phyloP scores from a whole-genome alignment of 1,284 basidiomycete species.

The Malassezia globosa region DNA sequence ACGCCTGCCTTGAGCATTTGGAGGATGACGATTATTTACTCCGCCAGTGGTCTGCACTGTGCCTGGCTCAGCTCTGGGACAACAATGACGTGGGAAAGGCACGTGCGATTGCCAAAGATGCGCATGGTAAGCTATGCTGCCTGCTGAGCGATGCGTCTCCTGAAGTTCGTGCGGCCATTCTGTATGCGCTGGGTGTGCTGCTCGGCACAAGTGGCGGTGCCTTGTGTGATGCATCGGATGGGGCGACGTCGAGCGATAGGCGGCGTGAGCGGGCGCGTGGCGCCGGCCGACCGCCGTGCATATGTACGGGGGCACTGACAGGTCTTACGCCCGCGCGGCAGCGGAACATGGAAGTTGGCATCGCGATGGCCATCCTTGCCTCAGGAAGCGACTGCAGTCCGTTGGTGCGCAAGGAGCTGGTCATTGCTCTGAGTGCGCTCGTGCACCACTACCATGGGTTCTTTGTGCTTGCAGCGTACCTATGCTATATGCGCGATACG shows the following conservation, averaged over 20 bases:
- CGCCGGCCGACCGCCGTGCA: slow-evolving; percentile 49
- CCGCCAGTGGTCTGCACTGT: slow-evolving; percentile 85
- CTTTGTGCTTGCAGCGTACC: slow-evolving; percentile 89
- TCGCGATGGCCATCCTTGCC: slow-evolving; percentile 54
- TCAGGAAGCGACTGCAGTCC: slow-evolving; percentile 90
- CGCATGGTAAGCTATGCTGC: slow-evolving; percentile 73
- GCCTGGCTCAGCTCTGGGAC: slow-evolving; percentile 92
- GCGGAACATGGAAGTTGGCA: slow-evolving; percentile 54
- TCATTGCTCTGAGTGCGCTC: slow-evolving; percentile 79
- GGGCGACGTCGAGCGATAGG: slow-evolving; percentile 15
- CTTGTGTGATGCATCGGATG: slow-evolving; percentile 29
- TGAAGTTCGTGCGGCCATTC: slow-evolving; percentile 79
- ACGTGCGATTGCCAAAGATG: slow-evolving; percentile 66
- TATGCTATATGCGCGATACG: slow-evolving; percentile 63
- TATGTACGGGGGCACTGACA: slow-evolving; percentile 72
- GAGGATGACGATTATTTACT: slow-evolving; percentile 78
- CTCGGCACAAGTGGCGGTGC: slow-evolving; percentile 68
- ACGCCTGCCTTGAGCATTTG: slow-evolving; percentile 72
- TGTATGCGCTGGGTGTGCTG: slow-evolving; percentile 86
- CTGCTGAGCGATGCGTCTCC: slow-evolving; percentile 78
- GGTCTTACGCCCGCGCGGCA: slow-evolving; percentile 63
- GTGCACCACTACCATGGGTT: slow-evolving; percentile 93
- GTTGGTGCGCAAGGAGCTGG: slow-evolving; percentile 85
- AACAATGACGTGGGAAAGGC: slow-evolving; percentile 80
- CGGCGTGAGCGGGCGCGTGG: slow-evolving; percentile 12